Evolutionary conservation across 768 basidiomycete species (phyloP), one percentile per base, ranked within the genome.

Genomic region (Crucibulum laeve): DNA sequence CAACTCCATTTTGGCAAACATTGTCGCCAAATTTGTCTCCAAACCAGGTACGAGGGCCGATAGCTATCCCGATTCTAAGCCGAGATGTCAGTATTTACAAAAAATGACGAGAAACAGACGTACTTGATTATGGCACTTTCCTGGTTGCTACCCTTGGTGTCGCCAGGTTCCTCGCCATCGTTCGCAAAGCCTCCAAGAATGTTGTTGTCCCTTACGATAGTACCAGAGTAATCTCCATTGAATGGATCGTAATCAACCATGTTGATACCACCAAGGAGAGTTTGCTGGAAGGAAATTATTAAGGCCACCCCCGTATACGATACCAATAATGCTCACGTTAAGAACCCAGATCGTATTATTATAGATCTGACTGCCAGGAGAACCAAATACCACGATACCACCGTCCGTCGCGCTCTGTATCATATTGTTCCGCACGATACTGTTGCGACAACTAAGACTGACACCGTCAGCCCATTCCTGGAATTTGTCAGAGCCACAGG

Each of bases 391-490:
- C 0, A 88, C 85, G 36, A 90, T 86, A 4, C 81, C 87, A 5
- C 88, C 88, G 52, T 90, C 88, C 1, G 88, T 90, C 6, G 88
- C 73, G 43, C 78, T 79, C 50, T 79, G 70, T 36, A 91, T 64
- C 68, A 79, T 71, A 60, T 90, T 91, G 49, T 84, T 80, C 49
- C 71, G 74, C 24, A 90, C 68, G 26, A 77, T 47, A 47, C 75
- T 71, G 56, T 82, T 79, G 48, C 61, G 64, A 57, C 87, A 91
- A 49, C 78, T 79, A 41, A 89, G 59, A 51, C 84, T 87, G 53
- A 91, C 83, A 4, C 88, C 88, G 55, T 90, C 88, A 1, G 88
- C 86, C 88, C 88, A 91, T 58, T 87, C 64, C 48, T 80, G 76
- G 53, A 76, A 86, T 3, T 52, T 47, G 45, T 84, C 80, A 1